Percentiles rank a stretch among this genome's conserved stretches.
Evolutionary conservation across 495 filamentous ascomycete genomes (phyloP).

Genomic region (Trichoderma asperelloides): DNA sequence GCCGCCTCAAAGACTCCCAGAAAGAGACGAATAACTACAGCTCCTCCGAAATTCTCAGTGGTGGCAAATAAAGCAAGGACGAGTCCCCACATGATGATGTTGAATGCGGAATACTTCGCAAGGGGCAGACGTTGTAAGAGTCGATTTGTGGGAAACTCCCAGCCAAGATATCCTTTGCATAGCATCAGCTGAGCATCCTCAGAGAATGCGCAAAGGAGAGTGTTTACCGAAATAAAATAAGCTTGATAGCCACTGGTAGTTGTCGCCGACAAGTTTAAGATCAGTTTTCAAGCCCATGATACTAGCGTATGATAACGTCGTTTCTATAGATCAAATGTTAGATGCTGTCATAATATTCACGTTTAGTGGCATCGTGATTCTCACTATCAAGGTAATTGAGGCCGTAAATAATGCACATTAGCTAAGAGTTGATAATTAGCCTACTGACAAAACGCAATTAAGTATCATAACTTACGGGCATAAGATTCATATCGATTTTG

Average conservation of each 20-base stretch:
- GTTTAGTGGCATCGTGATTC: neutral
- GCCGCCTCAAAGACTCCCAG: conserved; percentile 9
- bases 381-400: conserved; percentile 4
- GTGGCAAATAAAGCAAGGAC: conserved; percentile 3
- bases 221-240: conserved; percentile 9
- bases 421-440: neutral
- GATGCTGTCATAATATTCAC: neutral
- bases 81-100: conserved; percentile 9
- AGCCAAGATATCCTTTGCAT: neutral
- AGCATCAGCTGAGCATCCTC: neutral
- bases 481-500: conserved; percentile 18
- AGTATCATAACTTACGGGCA: conserved; percentile 42
- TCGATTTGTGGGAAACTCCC: conserved; percentile 8
- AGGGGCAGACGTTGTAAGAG: conserved; percentile 1
- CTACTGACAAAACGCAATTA: neutral
- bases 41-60: conserved; percentile 9
- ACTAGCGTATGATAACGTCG: conserved; percentile 8
- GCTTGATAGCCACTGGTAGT: conserved; percentile 9
- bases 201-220: neutral
- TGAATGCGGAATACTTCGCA: conserved; percentile 10
- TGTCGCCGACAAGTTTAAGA: conserved; percentile 6
- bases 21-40: conserved; percentile 2
- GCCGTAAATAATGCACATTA: neutral
- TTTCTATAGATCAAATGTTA: conserved; percentile 27
- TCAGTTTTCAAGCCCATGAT: conserved; percentile 7